Percentiles rank a stretch among this genome's conserved stretches.
Evolutionary conservation across 164 flowering plant species (phyloP).

Genomic region (Hamamelis virginiana): DNA sequence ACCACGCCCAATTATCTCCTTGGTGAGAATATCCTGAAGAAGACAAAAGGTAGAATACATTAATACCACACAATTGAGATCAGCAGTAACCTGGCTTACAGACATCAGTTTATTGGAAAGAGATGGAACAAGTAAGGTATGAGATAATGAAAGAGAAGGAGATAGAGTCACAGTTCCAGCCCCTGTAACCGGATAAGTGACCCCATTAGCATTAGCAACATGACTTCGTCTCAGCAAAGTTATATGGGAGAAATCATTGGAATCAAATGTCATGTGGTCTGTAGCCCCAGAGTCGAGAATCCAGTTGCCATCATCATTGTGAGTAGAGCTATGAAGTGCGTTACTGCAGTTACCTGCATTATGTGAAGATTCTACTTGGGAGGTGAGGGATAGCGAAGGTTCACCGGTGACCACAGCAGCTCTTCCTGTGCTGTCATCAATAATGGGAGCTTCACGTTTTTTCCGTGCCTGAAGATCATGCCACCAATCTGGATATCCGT

Average conservation of each 20-base stretch:
- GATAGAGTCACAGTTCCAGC: too few species aligned
- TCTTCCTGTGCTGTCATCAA: background rate
- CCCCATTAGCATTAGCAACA: too few species aligned
- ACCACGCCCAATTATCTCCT: too few species aligned
- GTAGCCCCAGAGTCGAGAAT: background rate
- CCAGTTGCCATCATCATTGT: background rate
- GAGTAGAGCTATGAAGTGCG: background rate
- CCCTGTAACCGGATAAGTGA: too few species aligned
- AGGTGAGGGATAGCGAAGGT: background rate
- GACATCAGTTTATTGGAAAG: constrained; percentile 2
- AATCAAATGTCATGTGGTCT: constrained; percentile 9
- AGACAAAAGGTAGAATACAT: too few species aligned
- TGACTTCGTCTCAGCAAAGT: background rate
- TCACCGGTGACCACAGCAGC: background rate
- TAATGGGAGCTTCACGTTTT: background rate
- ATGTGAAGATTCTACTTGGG: background rate
- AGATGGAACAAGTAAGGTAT: too few species aligned
- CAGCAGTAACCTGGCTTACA: background rate
- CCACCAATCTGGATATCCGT: too few species aligned
- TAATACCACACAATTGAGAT: constrained; percentile 6
- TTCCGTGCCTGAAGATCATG: background rate
- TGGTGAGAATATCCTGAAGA: too few species aligned
- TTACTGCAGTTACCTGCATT: background rate
- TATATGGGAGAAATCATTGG: background rate
- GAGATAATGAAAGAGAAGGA: too few species aligned